Conservation (phyloP, 164 flowering plant genomes). For the Euptelea pleiosperma region DNA sequence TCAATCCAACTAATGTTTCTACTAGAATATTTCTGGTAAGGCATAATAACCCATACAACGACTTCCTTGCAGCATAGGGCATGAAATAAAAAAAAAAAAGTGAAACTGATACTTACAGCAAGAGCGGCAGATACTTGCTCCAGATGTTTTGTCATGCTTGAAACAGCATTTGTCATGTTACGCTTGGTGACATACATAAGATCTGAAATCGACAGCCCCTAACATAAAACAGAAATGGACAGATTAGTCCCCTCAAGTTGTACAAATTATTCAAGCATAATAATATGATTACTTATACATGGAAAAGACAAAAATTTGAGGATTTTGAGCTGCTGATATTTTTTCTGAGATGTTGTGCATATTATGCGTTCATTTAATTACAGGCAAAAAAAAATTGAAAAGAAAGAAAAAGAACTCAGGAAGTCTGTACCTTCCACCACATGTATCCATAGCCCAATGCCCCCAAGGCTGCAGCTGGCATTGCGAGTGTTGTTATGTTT, state of each 20-base stretch:
- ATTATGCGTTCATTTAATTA: too few species aligned
- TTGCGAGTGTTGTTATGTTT: conserved; percentile 37
- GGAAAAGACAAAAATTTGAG: not conserved
- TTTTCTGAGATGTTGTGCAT: too few species aligned
- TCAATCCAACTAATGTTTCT: too few species aligned
- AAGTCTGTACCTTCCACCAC: conserved; percentile 89
- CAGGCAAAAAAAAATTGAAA: not conserved
- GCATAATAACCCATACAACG: too few species aligned
- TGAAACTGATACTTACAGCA: conserved; percentile 49
- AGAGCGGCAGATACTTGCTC: conserved; percentile 68
- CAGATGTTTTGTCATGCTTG: conserved; percentile 74
- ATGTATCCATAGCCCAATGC: conserved; percentile 90
- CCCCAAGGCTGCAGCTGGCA: conserved; percentile 78
- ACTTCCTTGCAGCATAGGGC: too few species aligned
- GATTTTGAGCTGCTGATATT: not conserved
- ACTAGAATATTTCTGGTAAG: too few species aligned
- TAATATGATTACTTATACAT: conserved; percentile 3
- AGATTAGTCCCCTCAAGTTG: conserved; percentile 8
- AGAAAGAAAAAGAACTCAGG: conserved; percentile 1
- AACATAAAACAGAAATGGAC: not conserved
- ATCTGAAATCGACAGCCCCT: conserved; percentile 88
- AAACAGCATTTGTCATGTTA: conserved; percentile 86
- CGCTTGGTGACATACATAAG: conserved; percentile 86
- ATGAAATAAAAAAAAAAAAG: too few species aligned
- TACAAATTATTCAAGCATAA: conserved; percentile 1